Base-by-base conservation (phyloP, 305 asterid species). In the Petunia hybrid region DNA sequence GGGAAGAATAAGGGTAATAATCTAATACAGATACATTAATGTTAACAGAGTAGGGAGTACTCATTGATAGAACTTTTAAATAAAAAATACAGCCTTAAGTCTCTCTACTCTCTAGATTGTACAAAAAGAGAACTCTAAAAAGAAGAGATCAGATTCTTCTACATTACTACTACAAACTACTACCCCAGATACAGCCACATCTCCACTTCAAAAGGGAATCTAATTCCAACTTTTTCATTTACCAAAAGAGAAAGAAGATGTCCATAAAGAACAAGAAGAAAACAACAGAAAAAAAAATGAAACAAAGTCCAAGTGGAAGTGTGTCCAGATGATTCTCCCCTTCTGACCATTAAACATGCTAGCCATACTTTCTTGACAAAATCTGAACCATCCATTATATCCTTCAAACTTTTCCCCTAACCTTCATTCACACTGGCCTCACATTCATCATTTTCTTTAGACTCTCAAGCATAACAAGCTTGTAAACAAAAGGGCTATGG, bases 381-480 rank as follows among this genome's bases (percentile, higher is more conserved):
- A 66, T 65, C 39, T 59, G 40, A 38, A 16, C 76, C 76, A 12
- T 36, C 8, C 43, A 46, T 51, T 73, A 74, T 74, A 63, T 6
- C 48, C 61, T 22, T 7, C 80, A 85, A 77, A 76, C 69, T 12
- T 22, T 36, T 3, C 68, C 3, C 43, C 55, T 22, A 22, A 22
- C 80, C 8, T 81, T 61, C 63, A 53, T 53, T 59, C 75, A 16
- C 64, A 22, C 31, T 22, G 13, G 64, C 78, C 63, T 53, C 78
- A 36, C 61, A 53, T 74, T 74, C 64, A 74, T 60, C 8, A 36
- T 22, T 69, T 46, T 0, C 6, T 53, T 66, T 70, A 82, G 41
- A 77, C 40, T 74, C 80, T 77, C 14, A 63, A 16, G 70, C 74
- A 66, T 1, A 81, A 59, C 71, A 87, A 70, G 51, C 86, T 85